Base-by-base conservation (phyloP, 805 yeast genomes). In the Pichia nakasei region DNA sequence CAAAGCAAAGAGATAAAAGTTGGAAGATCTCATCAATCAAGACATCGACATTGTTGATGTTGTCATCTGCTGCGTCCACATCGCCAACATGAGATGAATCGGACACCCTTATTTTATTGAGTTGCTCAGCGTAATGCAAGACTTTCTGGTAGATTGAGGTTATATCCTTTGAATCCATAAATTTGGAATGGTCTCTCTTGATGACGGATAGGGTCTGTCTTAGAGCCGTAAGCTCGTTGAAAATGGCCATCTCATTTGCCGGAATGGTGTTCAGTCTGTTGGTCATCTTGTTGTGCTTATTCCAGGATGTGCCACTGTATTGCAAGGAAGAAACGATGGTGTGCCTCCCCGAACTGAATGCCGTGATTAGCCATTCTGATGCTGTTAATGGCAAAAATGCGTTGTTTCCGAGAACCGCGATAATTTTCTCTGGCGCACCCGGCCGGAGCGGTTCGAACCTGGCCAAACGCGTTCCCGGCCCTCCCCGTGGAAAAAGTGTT, bases 21-120 rank as follows among this genome's bases (percentile, higher is more conserved):
- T 91, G 96, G 71, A 91, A 87, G 20, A 85, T 85, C 55, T 89
- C 97, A 61, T 89, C 97, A 36, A 86, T 69, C 11, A 85, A 72
- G 9, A 77, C 68, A 56, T 89, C 96, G 15, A 85, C 86, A 48
- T 63, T 60, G 48, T 72, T 74, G 15, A 29, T 29, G 15, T 29
- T 29, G 15, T 29, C 32, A 29, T 29, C 32, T 22, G 48, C 32
- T 29, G 38, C 49, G 5, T 36, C 39, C 17, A 27, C 39, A 17
- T 37, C 33, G 7, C 47, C 32, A 36, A 19, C 29, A 15, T 15
- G 35, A 17, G 29, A 26, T 61, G 2, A 3, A 32, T 32, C 13
- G 18, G 19, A 17, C 1, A 58, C 37, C 51, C 91, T 69, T 34
- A 78, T 66, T 26, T 64, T 59, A 46, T 75, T 72, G 46, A 85